Evolutionary conservation across 2,329 filamentous ascomycete genomes (phyloP), one percentile per base, ranked within the genome.

Genomic region (Eutypella sp.): DNA sequence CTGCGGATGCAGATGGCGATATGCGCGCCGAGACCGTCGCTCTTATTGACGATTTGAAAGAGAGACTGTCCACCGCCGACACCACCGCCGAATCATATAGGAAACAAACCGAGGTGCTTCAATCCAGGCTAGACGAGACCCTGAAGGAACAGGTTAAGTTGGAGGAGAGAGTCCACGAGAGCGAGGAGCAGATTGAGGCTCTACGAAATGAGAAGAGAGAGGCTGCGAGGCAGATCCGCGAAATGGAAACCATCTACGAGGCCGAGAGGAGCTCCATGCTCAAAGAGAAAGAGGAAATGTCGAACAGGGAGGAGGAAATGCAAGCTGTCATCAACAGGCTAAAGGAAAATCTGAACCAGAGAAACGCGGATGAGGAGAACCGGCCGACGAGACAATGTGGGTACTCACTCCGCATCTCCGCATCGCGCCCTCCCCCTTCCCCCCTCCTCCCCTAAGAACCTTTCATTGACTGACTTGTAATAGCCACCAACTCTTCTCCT

Each of bases 241-340:
- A 99, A 65, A 84, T 96, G 71, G 91, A 96, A 67, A 83, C 84
- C 53, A 91, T 95, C 53, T 95, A 96, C 65, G 92, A 97, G 66
- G 83, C 87, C 38, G 93, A 99, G 69, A 82, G 89, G 52, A 88
- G 85, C 60, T 82, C 88, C 45, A 87, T 92, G 70, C 82, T 89
- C 61, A 89, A 91, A 68, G 92, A 97, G 66, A 93, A 95, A 71
- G 91, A 96, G 54, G 89, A 95, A 57, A 85, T 91, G 67, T 75
- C 79, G 45, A 85, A 85, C 56, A 79, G 85, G 47, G 90, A 96
- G 63, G 90, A 96, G 61, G 90, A 96, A 66, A 84, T 97, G 78
- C 89, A 95, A 67, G 75, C 81, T 47, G 86, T 92, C 45, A 93
- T 97, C 60, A 89, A 95, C 69, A 79, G 92, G 45, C 73, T 99